A percentile compares a stretch with the other conserved stretches of the same genome.
Conservation (phyloP, 164 flowering plant species). For the Stephania cephalantha region DNA sequence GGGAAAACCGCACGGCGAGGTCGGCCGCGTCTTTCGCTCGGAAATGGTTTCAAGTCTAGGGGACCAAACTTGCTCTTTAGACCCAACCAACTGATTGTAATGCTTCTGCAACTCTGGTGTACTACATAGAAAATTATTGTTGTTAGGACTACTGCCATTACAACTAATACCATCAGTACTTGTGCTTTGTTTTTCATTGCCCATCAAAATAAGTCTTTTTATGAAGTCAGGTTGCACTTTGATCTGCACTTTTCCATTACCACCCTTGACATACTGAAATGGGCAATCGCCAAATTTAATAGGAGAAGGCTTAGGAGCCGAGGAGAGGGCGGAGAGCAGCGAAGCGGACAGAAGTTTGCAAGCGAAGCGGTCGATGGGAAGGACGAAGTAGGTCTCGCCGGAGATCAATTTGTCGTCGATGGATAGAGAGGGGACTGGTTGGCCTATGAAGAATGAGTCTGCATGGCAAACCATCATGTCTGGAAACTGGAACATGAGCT, state of each 20-base stretch:
- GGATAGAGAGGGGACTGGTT: slow-evolving; percentile 48
- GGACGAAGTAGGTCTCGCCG: slow-evolving; percentile 69
- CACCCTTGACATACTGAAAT: slow-evolving; percentile 54
- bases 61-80: slow-evolving; percentile 69
- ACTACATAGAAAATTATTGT: slow-evolving; percentile 44
- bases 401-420: slow-evolving; percentile 42
- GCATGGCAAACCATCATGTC: slow-evolving; percentile 71
- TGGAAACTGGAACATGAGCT: slow-evolving; percentile 80
- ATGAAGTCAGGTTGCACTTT: slow-evolving; percentile 75
- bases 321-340: slow-evolving; percentile 32
- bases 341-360: slow-evolving; percentile 38
- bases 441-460: slow-evolving; percentile 84
- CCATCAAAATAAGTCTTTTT: slow-evolving; percentile 26
- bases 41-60: slow-evolving; percentile 83
- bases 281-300: slow-evolving; percentile 37
- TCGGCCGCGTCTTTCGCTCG: slow-evolving; percentile 40
- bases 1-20: slow-evolving; percentile 56
- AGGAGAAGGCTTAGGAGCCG: slow-evolving; percentile 20
- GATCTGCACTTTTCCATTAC: slow-evolving; percentile 51
- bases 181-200: neutral
- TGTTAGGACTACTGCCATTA: neutral
- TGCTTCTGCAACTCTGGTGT: slow-evolving; percentile 91
- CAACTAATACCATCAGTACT: neutral
- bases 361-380: slow-evolving; percentile 62
- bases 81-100: slow-evolving; percentile 61